These are phyloP conservation scores for Hyphopichia khmerensis DNA, from an alignment of 1,139 yeast genomes.

Conservation along the genomic window DNA sequence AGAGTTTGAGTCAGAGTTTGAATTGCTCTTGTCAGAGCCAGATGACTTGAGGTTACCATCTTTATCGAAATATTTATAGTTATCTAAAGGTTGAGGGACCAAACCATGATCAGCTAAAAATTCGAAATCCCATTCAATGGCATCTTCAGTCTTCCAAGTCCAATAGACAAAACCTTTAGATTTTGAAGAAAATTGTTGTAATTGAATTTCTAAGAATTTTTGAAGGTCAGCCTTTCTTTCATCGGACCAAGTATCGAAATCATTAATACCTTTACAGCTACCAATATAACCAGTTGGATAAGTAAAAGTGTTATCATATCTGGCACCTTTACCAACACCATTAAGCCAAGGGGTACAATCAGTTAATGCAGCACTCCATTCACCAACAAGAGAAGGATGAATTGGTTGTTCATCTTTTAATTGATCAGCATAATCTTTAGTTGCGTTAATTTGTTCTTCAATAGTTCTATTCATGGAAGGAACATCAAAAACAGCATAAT, in stretches of 20 bases:
- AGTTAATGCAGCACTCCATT: conserved; percentile 26
- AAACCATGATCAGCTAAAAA: conserved; percentile 15
- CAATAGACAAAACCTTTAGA: conserved; percentile 25
- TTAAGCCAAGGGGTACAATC: conserved; percentile 26
- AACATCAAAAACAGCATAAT: conserved; percentile 22
- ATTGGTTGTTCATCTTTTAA: conserved; percentile 8
- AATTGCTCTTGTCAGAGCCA: conserved; percentile 1
- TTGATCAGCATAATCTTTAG: conserved; percentile 13
- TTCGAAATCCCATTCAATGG: conserved; percentile 22
- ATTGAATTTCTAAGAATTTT: conserved; percentile 18
- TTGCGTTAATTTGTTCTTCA: conserved; percentile 14
- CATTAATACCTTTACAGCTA: conserved; percentile 17
- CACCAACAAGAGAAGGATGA: conserved; percentile 23
- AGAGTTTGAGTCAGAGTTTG: background rate
- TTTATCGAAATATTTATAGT: conserved; percentile 39
- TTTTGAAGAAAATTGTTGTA: conserved; percentile 15
- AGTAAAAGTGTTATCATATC: conserved; percentile 20
- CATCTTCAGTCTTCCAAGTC: conserved; percentile 24
- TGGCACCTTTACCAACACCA: conserved; percentile 24
- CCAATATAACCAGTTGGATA: conserved; percentile 9
- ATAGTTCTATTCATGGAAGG: conserved; percentile 14
- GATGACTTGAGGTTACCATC: conserved; percentile 32
- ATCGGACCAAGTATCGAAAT: conserved; percentile 15
- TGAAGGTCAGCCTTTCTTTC: conserved; percentile 15
- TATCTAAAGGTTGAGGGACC: conserved; percentile 61